Base-by-base conservation (phyloP, 2,329 filamentous ascomycete genomes). In the Sporothrix euskadiensis region DNA sequence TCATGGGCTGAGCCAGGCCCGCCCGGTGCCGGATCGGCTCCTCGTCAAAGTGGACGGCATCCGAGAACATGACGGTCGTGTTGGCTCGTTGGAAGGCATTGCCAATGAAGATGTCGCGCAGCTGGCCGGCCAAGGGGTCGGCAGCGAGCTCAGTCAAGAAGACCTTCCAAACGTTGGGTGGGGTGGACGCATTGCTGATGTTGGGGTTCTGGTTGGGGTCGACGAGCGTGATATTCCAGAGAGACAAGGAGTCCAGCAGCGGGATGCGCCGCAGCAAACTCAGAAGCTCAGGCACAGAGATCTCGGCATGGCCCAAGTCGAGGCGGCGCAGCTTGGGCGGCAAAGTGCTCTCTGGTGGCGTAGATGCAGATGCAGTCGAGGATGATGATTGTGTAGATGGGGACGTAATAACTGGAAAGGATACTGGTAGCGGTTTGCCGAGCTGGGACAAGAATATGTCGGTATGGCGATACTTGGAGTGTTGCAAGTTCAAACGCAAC, bases 401-500 rank as follows among this genome's bases (percentile, higher is more conserved):
- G 14, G 61, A 30, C 6, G 61, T 30, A 2, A 39, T 9, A 26
- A 69, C 56, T 5, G 69, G 54, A 9, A 26, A 61, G 5, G n/a
- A 47, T 6, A 14, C 35, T 26, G 69, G 69, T n/a, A 35, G 8
- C 4, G 70, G 30, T 7, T 16, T 9, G 44, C 41, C 70, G 19
- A 72, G 41, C 10, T 19, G 3, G 3, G 61, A 30, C 22, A 72
- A 1, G 19, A 74, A 73, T 0, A 35, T 6, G 39, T 69, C 54
- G n/a, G 39, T 61, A 4, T 26, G 35, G 19, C 3, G 1, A 9
- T 3, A 4, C 9, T 5, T 12, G 16, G 26, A 19, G 6, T 59
- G 32, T 14, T 77, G 75, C 41, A 87, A 85, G 76, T 89, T 90
- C 59, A 90, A 77, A 2, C 88, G 84, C 5, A 90, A 80, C 76